These are phyloP conservation scores for Coemansia sp. DNA, from an alignment of 371 early-diverging fungal species.

Conservation along the genomic window DNA sequence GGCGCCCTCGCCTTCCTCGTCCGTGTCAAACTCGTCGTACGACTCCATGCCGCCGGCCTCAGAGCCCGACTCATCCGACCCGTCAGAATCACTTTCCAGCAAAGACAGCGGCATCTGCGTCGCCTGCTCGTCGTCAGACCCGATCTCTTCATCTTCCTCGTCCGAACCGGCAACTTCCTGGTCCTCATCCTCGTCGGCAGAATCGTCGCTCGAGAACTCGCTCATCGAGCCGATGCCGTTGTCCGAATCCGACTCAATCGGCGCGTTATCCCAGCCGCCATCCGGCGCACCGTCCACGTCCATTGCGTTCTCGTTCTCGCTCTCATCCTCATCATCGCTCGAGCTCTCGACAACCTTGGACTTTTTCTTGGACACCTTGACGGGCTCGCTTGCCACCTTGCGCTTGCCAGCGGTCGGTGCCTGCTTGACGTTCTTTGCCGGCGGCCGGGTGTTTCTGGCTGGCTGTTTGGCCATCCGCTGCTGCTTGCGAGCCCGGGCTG, in stretches of 20 bases:
- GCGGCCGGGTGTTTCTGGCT: constrained; percentile 3
- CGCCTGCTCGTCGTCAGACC: constrained; percentile 51
- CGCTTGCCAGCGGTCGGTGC: constrained; percentile 41
- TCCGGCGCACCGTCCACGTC: constrained; percentile 42
- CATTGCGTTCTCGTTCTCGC: constrained; percentile 49
- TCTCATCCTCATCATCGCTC: constrained; percentile 40
- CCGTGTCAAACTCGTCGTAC: constrained; percentile 48
- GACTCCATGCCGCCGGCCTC: constrained; percentile 43
- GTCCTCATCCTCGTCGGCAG: constrained; percentile 47
- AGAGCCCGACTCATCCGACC: constrained; percentile 19
- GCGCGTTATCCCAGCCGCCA: constrained; percentile 52
- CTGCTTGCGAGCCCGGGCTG: constrained; percentile 29
- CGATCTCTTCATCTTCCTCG: constrained; percentile 55
- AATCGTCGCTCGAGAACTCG: constrained; percentile 42
- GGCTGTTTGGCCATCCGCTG: constrained; percentile 8
- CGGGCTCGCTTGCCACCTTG: constrained; percentile 48
- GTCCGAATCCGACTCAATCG: constrained; percentile 45
- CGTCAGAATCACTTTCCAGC: constrained; percentile 18
- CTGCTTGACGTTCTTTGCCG: not conserved
- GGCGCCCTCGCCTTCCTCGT: constrained; percentile 14
- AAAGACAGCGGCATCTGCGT: constrained; percentile 19
- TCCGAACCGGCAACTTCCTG: constrained; percentile 48
- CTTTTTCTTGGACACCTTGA: constrained; percentile 5
- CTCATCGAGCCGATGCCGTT: constrained; percentile 44
- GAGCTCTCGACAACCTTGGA: constrained; percentile 10